These are phyloP conservation scores for Rhynchosporium agropyri DNA, from an alignment of 2,329 filamentous ascomycete genomes.

Conservation along the genomic window DNA sequence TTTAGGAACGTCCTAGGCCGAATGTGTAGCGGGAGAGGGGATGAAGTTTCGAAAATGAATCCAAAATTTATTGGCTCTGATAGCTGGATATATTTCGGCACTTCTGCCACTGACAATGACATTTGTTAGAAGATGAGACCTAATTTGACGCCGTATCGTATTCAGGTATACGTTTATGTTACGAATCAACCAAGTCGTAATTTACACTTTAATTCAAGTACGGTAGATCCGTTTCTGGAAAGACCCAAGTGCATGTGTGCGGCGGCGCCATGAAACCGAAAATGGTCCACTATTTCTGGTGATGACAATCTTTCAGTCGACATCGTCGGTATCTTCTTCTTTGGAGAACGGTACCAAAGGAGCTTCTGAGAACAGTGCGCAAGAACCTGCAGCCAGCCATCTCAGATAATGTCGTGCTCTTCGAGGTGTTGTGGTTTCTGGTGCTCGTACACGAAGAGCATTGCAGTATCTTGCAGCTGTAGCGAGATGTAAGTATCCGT, in stretches of 20 bases:
- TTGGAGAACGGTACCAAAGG: neutral
- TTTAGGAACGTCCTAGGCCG: neutral
- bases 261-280: slow-evolving; percentile 1
- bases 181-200: neutral
- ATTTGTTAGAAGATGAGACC: neutral
- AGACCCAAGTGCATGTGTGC: neutral
- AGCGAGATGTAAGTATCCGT: slow-evolving; percentile 9
- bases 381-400: slow-evolving; percentile 18
- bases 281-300: neutral
- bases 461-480: slow-evolving; percentile 14
- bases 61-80: neutral
- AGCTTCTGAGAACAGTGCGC: slow-evolving; percentile 12
- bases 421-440: neutral
- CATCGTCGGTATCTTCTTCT: neutral
- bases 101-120: neutral
- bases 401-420: slow-evolving; percentile 7
- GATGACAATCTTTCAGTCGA: neutral
- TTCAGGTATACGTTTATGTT: neutral
- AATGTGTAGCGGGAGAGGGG: neutral
- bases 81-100: neutral
- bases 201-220: neutral
- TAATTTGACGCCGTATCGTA: neutral
- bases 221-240: slow-evolving; percentile 6
- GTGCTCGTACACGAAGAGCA: neutral
- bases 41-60: neutral